Evolutionary conservation across 306 rosid genomes (phyloP), one percentile per base, ranked within the genome.

Genomic region (Myrica gale): DNA sequence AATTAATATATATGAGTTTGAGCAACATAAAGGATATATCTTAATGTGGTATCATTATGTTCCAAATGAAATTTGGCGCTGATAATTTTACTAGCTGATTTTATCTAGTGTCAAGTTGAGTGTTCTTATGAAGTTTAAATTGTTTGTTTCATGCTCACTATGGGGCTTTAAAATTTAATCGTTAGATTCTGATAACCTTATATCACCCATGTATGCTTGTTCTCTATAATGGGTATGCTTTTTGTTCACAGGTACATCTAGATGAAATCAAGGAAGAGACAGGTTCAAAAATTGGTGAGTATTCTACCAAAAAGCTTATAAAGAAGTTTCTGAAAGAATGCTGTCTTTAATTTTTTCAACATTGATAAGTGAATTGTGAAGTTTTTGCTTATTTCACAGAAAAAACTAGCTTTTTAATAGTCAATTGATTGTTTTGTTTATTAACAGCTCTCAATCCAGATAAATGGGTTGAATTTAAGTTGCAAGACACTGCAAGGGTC

Each of bases 401-500:
- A 48, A 66, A 7, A 19, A 20, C 17, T 56, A 42, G 37, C 17
- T 53, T 79, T 43, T 20, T 54, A 32, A 32, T 32, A 26, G 32
- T 66, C 13, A 46, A 60, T 74, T 63, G 9, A 47, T 71, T 21
- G 17, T 76, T 54, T 78, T 5, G 15, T 68, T 67, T 66, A 65
- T 50, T 80, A 84, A 69, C 96, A 91, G 98, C 96, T 0, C 93
- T 93, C 20, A 80, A 67, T 63, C 86, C 98, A 7, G 80, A 89
- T 76, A 87, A 84, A 72, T 93, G 96, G 98, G 15, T 86, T 73
- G 89, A 88, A 82, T 93, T 93, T 83, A 90, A 88, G 96, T 73
- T 93, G 86, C 96, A 93, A 89, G 98, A 93, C 83, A 83, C 91
- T 70, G 94, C 97, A 55, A 84, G 93, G 81, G 97, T 93, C 78